A percentile compares a stretch with the other conserved stretches of the same genome.
Conservation (phyloP, 495 filamentous ascomycete genomes). For the Tuber microsphaerosporum region DNA sequence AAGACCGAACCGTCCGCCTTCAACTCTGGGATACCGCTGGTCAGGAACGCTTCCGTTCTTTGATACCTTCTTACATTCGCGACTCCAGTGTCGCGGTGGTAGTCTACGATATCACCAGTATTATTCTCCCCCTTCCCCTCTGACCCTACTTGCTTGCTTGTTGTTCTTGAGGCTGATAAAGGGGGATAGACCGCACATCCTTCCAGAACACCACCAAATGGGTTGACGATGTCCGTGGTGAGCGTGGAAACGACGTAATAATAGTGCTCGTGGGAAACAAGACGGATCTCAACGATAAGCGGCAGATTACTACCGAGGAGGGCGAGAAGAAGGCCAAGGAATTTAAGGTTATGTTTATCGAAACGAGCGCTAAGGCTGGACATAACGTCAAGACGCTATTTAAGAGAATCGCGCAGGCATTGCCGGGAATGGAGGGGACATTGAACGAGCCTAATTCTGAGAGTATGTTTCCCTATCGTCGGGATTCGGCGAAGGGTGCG, state of each 20-base stretch:
- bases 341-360: conserved; percentile 94
- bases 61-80: conserved; percentile 97
- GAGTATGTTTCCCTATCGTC: conserved; percentile 53
- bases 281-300: conserved; percentile 95
- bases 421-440: conserved; percentile 93
- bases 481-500: conserved; percentile 32
- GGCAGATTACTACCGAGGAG: conserved; percentile 87
- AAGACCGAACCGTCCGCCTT: conserved; percentile 93
- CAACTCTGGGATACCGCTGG: conserved; percentile 98
- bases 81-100: conserved; percentile 96
- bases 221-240: conserved; percentile 95
- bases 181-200: conserved; percentile 63
- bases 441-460: conserved; percentile 57
- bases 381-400: conserved; percentile 98
- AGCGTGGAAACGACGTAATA: conserved; percentile 95
- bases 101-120: conserved; percentile 95
- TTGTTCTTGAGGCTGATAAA: background rate
- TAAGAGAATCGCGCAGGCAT: conserved; percentile 90
- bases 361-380: conserved; percentile 95
- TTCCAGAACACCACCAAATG: conserved; percentile 98
- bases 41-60: conserved; percentile 89
- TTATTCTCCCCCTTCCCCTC: conserved; percentile 20
- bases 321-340: conserved; percentile 98
- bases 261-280: conserved; percentile 98
- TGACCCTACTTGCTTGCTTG: background rate